These are phyloP conservation scores for Curvularia sp. DNA, from an alignment of 2,329 filamentous ascomycete genomes.

Conservation along the genomic window DNA sequence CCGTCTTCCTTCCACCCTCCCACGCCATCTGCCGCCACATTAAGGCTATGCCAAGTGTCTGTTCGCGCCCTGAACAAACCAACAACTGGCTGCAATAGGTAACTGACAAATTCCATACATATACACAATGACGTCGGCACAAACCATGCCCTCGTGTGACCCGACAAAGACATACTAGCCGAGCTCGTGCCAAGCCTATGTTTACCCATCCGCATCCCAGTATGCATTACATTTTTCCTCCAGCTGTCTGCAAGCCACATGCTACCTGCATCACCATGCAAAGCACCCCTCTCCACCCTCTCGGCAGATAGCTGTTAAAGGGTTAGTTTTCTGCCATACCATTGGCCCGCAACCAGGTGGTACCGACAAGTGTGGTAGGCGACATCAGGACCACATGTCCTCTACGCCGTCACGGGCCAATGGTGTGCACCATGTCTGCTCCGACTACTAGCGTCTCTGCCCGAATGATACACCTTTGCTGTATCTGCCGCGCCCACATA, in stretches of 20 bases:
- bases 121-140: conserved; percentile 13
- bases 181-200: conserved; percentile 21
- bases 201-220: conserved; percentile 8
- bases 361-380: conserved; percentile 27
- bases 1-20: not conserved
- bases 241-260: conserved; percentile 36
- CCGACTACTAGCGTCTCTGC: conserved; percentile 7
- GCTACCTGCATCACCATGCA: conserved; percentile 25
- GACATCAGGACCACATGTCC: conserved; percentile 36
- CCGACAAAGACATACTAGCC: conserved; percentile 18
- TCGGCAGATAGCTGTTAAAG: conserved; percentile 35
- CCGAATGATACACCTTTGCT: conserved; percentile 4
- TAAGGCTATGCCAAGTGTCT: not conserved
- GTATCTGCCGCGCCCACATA: conserved; percentile 3
- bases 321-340: conserved; percentile 29
- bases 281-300: conserved; percentile 14
- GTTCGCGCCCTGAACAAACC: not conserved
- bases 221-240: conserved; percentile 20
- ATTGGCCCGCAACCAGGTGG: conserved; percentile 24
- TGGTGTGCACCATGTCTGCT: conserved; percentile 15
- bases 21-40: not conserved
- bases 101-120: conserved; percentile 3
- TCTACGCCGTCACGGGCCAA: conserved; percentile 26
- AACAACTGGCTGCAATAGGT: not conserved
- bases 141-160: conserved; percentile 5